These are phyloP conservation scores for Phialemonium atrogriseum DNA, from an alignment of 2,329 filamentous ascomycete species.

Conservation along the genomic window DNA sequence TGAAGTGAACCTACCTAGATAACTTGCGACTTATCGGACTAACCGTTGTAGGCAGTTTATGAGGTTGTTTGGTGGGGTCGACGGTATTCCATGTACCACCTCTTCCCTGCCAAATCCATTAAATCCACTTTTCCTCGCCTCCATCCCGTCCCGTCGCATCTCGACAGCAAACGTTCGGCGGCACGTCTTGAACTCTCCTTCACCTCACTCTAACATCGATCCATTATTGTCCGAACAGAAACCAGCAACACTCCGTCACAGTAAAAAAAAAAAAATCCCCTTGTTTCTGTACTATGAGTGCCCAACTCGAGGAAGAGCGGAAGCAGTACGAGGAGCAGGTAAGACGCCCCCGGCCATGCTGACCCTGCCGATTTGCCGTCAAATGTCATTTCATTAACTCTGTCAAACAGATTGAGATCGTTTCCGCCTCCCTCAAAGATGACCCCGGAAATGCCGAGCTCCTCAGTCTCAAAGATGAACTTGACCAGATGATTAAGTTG, in stretches of 20 bases:
- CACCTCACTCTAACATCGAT: too few relatives aligned
- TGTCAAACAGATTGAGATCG: constrained; percentile 59
- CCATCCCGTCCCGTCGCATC: constrained; percentile 59
- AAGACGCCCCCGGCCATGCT: constrained; percentile 11
- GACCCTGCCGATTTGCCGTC: too few relatives aligned
- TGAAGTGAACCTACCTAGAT: too few relatives aligned
- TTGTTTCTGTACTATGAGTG: constrained; percentile 33
- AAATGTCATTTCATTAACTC: constrained; percentile 9
- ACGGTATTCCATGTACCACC: too few relatives aligned
- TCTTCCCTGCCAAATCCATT: too few relatives aligned
- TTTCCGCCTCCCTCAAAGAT: constrained; percentile 66
- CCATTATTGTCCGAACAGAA: too few relatives aligned
- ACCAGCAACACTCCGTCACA: not conserved
- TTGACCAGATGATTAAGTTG: constrained; percentile 72
- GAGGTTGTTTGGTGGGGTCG: too few relatives aligned
- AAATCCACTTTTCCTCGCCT: constrained; percentile 70
- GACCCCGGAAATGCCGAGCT: constrained; percentile 76
- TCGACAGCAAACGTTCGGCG: too few relatives aligned
- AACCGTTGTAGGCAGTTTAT: too few relatives aligned
- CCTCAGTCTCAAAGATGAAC: constrained; percentile 67
- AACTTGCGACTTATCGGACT: too few relatives aligned
- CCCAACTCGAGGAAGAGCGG: constrained; percentile 42
- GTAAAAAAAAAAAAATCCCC: too few relatives aligned
- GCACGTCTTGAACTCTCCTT: too few relatives aligned
- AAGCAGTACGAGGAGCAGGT: constrained; percentile 51